Percentiles rank a stretch among this genome's conserved stretches.
Conservation (phyloP, 257 asterid species). For the Datura wrightii region DNA sequence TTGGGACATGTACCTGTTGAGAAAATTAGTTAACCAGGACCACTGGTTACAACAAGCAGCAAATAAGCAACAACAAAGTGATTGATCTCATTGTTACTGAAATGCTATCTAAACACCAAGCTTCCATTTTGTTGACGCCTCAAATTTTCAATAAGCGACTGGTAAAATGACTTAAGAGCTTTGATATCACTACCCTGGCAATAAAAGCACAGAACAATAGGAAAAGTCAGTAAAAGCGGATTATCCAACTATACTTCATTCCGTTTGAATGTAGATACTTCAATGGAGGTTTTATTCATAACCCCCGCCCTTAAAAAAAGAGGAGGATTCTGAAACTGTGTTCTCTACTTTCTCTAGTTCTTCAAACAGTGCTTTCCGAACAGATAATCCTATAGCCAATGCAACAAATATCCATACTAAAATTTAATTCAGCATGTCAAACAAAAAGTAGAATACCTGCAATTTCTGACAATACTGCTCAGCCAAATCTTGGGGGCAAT, state of each 20-base stretch:
- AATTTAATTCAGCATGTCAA: background rate
- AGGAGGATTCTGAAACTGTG: background rate
- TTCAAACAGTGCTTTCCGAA: background rate
- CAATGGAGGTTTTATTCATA: background rate
- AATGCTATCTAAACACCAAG: conserved; percentile 76
- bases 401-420: background rate
- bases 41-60: conserved; percentile 41
- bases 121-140: conserved; percentile 87
- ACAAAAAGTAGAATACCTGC: conserved; percentile 61
- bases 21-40: conserved; percentile 39
- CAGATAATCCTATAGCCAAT: background rate
- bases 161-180: conserved; percentile 81
- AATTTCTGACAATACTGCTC: conserved; percentile 81
- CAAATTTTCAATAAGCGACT: conserved; percentile 73
- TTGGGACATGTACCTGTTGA: conserved; percentile 44
- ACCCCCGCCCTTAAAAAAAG: background rate
- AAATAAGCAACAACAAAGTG: conserved; percentile 31
- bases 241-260: background rate
- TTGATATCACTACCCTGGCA: conserved; percentile 74
- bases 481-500: conserved; percentile 87
- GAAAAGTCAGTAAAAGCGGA: conserved; percentile 10
- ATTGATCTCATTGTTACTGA: conserved; percentile 21
- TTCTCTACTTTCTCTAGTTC: conserved; percentile 16
- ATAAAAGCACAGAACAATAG: conserved; percentile 1
- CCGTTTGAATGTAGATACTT: background rate